These are phyloP conservation scores for Hirsutella minnesotensis DNA, from an alignment of 2,329 filamentous ascomycete genomes.

Conservation along the genomic window DNA sequence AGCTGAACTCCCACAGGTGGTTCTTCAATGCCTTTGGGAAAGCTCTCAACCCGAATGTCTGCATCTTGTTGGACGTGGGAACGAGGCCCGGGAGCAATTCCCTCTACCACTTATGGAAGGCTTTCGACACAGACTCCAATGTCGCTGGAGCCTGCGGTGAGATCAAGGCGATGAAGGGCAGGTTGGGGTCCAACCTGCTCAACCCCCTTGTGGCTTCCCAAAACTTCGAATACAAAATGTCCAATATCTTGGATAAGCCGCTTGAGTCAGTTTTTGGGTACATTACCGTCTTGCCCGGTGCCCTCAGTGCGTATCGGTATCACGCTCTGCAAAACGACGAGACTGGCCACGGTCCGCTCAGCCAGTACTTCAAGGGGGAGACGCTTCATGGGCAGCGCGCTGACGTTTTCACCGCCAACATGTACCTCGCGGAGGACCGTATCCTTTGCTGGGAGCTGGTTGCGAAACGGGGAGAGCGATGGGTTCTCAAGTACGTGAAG, in stretches of 20 bases:
- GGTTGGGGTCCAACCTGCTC: constrained; percentile 66
- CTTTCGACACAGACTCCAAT: constrained; percentile 94
- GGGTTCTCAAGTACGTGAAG: constrained; percentile 98
- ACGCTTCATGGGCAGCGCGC: constrained; percentile 92
- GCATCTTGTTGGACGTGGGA: constrained; percentile 91
- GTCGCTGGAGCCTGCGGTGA: constrained; percentile 95
- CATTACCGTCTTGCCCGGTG: constrained; percentile 92
- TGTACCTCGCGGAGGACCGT: constrained; percentile 84
- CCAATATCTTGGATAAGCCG: constrained; percentile 95
- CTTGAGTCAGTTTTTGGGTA: constrained; percentile 96
- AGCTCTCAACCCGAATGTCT: constrained; percentile 88
- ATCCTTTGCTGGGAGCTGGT: constrained; percentile 93
- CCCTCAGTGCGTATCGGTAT: constrained; percentile 89
- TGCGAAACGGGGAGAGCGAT: constrained; percentile 85
- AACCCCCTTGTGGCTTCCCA: constrained; percentile 94
- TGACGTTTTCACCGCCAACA: constrained; percentile 94
- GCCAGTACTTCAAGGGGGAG: constrained; percentile 98
- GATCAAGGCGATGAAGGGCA: constrained; percentile 94
- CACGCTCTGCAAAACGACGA: constrained; percentile 94
- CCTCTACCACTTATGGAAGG: constrained; percentile 98
- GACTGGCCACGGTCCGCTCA: constrained; percentile 86
- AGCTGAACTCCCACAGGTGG: constrained; percentile 97
- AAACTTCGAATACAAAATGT: constrained; percentile 99
- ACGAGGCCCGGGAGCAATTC: constrained; percentile 82
- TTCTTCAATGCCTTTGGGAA: constrained; percentile 98